These are phyloP conservation scores for Stephania yunnanensis DNA, from an alignment of 164 flowering plant genomes.

Conservation along the genomic window DNA sequence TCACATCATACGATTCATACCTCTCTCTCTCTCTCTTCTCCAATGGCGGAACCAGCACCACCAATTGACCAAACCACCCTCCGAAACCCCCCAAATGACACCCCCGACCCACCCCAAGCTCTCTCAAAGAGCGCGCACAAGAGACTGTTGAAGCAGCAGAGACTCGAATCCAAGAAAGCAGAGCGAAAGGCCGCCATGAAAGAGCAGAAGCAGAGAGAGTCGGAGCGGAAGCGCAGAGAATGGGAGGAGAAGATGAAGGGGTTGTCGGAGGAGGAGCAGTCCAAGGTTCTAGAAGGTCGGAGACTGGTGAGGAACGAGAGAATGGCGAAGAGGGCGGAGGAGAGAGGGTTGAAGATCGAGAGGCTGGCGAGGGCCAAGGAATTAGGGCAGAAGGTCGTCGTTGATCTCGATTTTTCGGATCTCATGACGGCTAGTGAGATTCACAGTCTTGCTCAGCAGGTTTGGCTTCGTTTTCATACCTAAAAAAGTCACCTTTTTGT, in stretches of 20 bases:
- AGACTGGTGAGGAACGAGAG: conserved; percentile 58
- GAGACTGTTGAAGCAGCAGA: conserved; percentile 66
- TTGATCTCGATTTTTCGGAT: conserved; percentile 81
- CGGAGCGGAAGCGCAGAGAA: conserved; percentile 62
- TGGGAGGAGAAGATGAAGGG: conserved; percentile 61
- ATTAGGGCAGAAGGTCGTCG: conserved; percentile 70
- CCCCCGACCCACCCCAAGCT: neutral
- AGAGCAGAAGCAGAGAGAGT: conserved; percentile 57
- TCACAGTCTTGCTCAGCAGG: conserved; percentile 87
- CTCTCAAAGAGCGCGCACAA: conserved; percentile 79
- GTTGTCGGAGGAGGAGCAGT: conserved; percentile 64
- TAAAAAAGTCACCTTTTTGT: neutral
- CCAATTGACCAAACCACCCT: conserved; percentile 18
- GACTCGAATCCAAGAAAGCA: conserved; percentile 67
- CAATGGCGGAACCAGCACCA: conserved; percentile 9
- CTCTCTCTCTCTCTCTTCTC: neutral
- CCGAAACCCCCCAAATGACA: neutral
- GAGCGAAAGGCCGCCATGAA: conserved; percentile 68
- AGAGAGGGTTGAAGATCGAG: conserved; percentile 48
- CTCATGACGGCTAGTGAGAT: conserved; percentile 65
- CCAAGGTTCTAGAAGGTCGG: conserved; percentile 52
- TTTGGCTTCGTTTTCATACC: conserved; percentile 16
- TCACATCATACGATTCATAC: neutral
- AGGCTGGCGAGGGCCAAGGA: conserved; percentile 45
- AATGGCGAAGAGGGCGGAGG: conserved; percentile 68